phyloP scores from a whole-genome alignment of 305 asterid species.

The Fraxinus albicans region DNA sequence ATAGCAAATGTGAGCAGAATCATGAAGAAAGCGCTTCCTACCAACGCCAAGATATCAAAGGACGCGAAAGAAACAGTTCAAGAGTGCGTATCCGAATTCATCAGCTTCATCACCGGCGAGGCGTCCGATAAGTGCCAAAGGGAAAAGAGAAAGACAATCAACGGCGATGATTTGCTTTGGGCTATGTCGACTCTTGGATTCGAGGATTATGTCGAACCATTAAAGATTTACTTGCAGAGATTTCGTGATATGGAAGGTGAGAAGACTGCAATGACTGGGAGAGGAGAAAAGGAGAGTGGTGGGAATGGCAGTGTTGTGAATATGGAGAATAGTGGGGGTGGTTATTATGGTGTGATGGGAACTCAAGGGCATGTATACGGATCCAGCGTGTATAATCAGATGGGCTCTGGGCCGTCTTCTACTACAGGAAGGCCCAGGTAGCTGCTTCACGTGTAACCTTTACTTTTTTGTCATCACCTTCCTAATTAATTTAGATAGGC shows the following conservation, averaged over 20 bases:
- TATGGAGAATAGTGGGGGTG: constrained; percentile 37
- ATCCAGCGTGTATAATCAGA: constrained; percentile 32
- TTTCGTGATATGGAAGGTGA: constrained; percentile 82
- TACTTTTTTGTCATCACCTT: not conserved
- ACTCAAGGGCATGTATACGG: constrained; percentile 57
- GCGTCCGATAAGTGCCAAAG: constrained; percentile 88
- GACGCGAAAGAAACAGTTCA: constrained; percentile 86
- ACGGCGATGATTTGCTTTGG: constrained; percentile 85
- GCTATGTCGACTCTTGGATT: constrained; percentile 88
- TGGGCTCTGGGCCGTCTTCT: constrained; percentile 19
- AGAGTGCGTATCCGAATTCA: constrained; percentile 89
- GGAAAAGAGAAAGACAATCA: constrained; percentile 81
- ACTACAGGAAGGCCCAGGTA: constrained; percentile 21
- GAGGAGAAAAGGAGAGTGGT: constrained; percentile 29
- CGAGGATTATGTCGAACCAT: constrained; percentile 78
- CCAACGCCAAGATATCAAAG: constrained; percentile 79
- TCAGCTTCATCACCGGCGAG: constrained; percentile 86
- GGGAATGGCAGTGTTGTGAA: constrained; percentile 43
- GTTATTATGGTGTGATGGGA: constrained; percentile 45
- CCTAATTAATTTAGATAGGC: not conserved
- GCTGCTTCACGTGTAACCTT: not conserved
- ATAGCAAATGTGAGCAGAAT: constrained; percentile 84
- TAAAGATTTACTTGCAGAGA: constrained; percentile 77
- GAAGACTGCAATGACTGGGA: constrained; percentile 63
- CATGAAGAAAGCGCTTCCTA: constrained; percentile 81